Conservation (phyloP, 768 basidiomycete genomes). For the Pulveroboletus sp. region DNA sequence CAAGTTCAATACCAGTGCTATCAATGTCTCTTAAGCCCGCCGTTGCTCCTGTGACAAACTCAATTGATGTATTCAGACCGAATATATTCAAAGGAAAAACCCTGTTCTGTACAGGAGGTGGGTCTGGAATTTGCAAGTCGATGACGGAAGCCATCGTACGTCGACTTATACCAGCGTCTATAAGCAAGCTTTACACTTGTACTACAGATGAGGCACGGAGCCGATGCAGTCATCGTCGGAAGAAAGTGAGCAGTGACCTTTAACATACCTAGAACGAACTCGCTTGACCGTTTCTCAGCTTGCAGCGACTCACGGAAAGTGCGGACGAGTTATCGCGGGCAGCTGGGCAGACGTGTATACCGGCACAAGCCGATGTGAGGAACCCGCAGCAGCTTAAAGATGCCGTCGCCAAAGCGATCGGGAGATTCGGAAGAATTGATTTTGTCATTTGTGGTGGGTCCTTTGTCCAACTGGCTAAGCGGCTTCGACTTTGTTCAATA, state of each 20-base stretch:
- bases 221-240: slow-evolving; percentile 77
- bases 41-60: slow-evolving; percentile 47
- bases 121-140: slow-evolving; percentile 87
- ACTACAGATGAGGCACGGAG: slow-evolving; percentile 78
- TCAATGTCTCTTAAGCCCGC: slow-evolving; percentile 40
- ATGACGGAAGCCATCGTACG: slow-evolving; percentile 84
- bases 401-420: slow-evolving; percentile 74
- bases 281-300: slow-evolving; percentile 36
- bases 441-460: slow-evolving; percentile 88
- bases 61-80: slow-evolving; percentile 64
- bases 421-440: slow-evolving; percentile 83
- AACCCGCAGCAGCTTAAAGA: slow-evolving; percentile 65
- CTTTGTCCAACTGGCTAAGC: background rate
- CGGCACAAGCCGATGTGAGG: slow-evolving; percentile 81
- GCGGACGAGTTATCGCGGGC: slow-evolving; percentile 67
- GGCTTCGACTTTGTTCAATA: too few relatives aligned
- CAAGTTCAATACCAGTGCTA: too few relatives aligned
- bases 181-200: slow-evolving; percentile 7
- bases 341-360: slow-evolving; percentile 72
- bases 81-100: slow-evolving; percentile 91
- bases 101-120: slow-evolving; percentile 87
- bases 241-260: slow-evolving; percentile 59
- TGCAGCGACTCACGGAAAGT: slow-evolving; percentile 65
- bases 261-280: slow-evolving; percentile 1
- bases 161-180: background rate